Conservation (phyloP, 2,329 filamentous ascomycete genomes). For the Paracorniculantispora psalliotae region DNA sequence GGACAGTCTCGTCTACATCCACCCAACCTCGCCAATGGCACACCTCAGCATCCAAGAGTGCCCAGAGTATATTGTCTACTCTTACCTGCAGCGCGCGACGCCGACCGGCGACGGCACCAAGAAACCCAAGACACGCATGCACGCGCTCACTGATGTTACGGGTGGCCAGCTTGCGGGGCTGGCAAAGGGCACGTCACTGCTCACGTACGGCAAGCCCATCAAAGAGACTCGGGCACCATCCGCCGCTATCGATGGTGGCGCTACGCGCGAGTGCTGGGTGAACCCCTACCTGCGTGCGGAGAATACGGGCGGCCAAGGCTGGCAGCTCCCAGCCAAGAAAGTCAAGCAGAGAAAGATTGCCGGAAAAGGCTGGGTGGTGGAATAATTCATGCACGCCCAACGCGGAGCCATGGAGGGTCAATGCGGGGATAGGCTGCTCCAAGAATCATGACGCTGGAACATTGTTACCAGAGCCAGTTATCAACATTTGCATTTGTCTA, state of each 20-base stretch:
- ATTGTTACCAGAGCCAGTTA: neutral
- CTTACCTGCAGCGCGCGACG: slow-evolving; percentile 69
- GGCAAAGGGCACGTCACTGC: slow-evolving; percentile 76
- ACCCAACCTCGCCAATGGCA: slow-evolving; percentile 78
- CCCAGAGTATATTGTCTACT: slow-evolving; percentile 84
- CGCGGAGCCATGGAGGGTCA: neutral
- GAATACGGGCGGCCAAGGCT: slow-evolving; percentile 62
- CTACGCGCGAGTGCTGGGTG: slow-evolving; percentile 72
- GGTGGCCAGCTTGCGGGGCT: slow-evolving; percentile 71
- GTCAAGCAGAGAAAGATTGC: slow-evolving; percentile 72
- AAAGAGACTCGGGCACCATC: slow-evolving; percentile 62
- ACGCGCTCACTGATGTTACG: slow-evolving; percentile 75
- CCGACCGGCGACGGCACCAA: slow-evolving; percentile 49
- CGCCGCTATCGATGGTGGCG: slow-evolving; percentile 28
- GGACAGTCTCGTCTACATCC: slow-evolving; percentile 75
- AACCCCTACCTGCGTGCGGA: slow-evolving; percentile 72
- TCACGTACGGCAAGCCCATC: slow-evolving; percentile 85
- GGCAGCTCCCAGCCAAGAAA: slow-evolving; percentile 81
- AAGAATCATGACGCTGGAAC: neutral
- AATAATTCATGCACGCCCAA: slow-evolving; percentile 26
- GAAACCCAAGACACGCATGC: slow-evolving; percentile 74
- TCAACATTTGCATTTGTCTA: neutral
- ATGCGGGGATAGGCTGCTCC: neutral
- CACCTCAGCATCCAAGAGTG: slow-evolving; percentile 65
- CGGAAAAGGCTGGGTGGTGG: slow-evolving; percentile 71